phyloP scores from a whole-genome alignment of 1,284 basidiomycete genomes.

The Cryptococcus depauperatus region DNA sequence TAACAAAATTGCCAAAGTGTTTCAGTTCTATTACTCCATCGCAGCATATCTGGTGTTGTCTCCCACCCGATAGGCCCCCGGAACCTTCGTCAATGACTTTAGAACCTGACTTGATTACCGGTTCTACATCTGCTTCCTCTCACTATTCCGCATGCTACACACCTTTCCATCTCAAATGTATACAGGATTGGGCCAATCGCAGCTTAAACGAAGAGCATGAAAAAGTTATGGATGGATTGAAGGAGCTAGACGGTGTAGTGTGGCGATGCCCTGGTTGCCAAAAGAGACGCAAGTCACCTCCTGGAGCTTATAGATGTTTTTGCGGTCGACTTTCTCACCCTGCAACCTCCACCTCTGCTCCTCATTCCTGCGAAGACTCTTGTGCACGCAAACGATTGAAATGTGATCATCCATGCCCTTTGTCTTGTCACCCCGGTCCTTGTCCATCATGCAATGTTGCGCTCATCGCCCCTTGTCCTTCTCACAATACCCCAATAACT shows the following conservation, averaged over 20 bases:
- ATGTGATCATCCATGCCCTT: conserved; percentile 63
- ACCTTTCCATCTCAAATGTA: conserved; percentile 46
- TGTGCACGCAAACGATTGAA: conserved; percentile 58
- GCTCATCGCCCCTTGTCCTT: conserved; percentile 57
- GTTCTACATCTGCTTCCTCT: conserved; percentile 55
- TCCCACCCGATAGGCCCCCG: conserved; percentile 25
- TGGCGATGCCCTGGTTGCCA: conserved; percentile 88
- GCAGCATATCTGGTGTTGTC: conserved; percentile 44
- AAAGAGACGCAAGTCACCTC: conserved; percentile 57
- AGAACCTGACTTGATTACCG: conserved; percentile 44
- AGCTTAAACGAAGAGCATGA: conserved; percentile 56
- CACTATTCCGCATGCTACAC: conserved; percentile 42
- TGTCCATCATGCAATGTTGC: conserved; percentile 63
- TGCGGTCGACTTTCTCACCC: conserved; percentile 68
- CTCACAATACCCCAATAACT: conserved; percentile 54
- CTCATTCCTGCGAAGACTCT: conserved; percentile 71
- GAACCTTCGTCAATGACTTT: conserved; percentile 13
- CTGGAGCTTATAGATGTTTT: conserved; percentile 74
- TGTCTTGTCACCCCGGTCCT: conserved; percentile 63
- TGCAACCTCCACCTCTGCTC: conserved; percentile 59
- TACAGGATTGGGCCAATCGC: conserved; percentile 70
- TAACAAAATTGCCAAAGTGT: conserved; percentile 21
- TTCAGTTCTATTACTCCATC: conserved; percentile 41
- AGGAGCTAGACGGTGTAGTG: conserved; percentile 52
- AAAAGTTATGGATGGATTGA: conserved; percentile 33